phyloP scores from a whole-genome alignment of 1,139 yeast species.

The Blastobotrys proliferans region DNA sequence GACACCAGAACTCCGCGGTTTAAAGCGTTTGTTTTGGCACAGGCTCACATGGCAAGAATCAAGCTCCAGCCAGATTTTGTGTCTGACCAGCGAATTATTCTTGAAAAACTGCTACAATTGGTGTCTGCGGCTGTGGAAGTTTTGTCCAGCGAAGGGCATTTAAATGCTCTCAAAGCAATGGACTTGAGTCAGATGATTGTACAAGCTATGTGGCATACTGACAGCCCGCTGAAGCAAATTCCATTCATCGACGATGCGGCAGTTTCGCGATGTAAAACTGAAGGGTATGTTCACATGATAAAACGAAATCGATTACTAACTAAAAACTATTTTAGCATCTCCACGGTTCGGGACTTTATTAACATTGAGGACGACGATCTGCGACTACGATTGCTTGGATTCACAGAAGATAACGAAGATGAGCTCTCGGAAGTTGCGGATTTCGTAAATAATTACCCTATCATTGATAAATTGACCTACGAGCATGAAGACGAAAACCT shows the following conservation, averaged over 20 bases:
- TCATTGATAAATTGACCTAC: constrained; percentile 63
- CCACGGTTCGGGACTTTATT: constrained; percentile 79
- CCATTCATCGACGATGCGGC: constrained; percentile 61
- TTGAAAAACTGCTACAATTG: constrained; percentile 48
- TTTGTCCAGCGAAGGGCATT: constrained; percentile 72
- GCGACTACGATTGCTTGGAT: constrained; percentile 57
- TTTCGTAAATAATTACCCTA: constrained; percentile 87
- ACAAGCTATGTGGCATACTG: constrained; percentile 84
- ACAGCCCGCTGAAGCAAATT: constrained; percentile 73
- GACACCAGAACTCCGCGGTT: constrained; percentile 53
- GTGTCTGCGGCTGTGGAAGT: constrained; percentile 70
- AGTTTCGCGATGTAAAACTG: constrained; percentile 52
- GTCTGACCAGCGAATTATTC: constrained; percentile 51
- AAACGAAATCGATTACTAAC: constrained; percentile 10
- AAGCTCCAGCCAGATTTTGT: constrained; percentile 56
- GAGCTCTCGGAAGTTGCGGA: constrained; percentile 64
- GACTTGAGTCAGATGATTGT: constrained; percentile 85
- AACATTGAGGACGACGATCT: constrained; percentile 75
- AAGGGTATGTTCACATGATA: constrained; percentile 22
- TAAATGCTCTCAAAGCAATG: constrained; percentile 79
- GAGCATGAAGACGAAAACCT: constrained; percentile 42
- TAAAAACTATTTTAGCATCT: constrained; percentile 41
- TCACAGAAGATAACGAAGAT: constrained; percentile 45
- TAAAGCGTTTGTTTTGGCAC: constrained; percentile 72
- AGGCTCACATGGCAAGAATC: constrained; percentile 74